Conservation (phyloP, 768 basidiomycete genomes). For the Naganishia onofrii region DNA sequence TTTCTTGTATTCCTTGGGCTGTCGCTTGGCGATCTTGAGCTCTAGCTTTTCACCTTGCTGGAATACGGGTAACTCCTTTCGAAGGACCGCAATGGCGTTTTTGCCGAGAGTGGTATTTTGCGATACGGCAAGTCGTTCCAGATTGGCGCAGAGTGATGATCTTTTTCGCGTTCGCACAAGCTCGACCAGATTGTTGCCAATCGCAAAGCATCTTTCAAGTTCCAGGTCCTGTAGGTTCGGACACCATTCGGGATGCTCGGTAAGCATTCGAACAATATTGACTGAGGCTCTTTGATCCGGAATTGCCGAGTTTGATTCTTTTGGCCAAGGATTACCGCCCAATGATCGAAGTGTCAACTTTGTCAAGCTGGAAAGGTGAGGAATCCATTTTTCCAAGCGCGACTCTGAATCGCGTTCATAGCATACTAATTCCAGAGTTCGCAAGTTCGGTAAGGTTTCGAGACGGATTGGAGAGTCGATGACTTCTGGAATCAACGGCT, state of each 20-base stretch:
- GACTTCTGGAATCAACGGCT: neutral
- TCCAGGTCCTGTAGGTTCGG: neutral
- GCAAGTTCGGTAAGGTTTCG: neutral
- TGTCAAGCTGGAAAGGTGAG: neutral
- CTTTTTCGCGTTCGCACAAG: neutral
- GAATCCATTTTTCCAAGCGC: constrained; percentile 1
- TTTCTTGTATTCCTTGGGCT: too few species aligned
- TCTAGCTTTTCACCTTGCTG: neutral
- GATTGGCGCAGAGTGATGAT: neutral
- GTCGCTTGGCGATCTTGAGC: too few species aligned
- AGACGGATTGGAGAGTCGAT: neutral
- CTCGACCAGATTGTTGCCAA: neutral
- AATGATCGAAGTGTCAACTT: neutral
- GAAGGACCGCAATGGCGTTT: neutral
- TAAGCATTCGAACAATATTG: neutral
- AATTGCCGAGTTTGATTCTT: neutral
- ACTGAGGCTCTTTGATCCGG: neutral
- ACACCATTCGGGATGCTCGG: neutral
- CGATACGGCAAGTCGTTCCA: neutral
- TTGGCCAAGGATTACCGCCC: neutral
- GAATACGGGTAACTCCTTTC: neutral
- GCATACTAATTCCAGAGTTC: neutral
- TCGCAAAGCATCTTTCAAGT: neutral
- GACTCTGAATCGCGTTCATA: neutral
- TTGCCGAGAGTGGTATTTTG: neutral